Evolutionary conservation across 192 early-diverging fungal genomes (phyloP).

Genomic region (Coemansia asiatica): DNA sequence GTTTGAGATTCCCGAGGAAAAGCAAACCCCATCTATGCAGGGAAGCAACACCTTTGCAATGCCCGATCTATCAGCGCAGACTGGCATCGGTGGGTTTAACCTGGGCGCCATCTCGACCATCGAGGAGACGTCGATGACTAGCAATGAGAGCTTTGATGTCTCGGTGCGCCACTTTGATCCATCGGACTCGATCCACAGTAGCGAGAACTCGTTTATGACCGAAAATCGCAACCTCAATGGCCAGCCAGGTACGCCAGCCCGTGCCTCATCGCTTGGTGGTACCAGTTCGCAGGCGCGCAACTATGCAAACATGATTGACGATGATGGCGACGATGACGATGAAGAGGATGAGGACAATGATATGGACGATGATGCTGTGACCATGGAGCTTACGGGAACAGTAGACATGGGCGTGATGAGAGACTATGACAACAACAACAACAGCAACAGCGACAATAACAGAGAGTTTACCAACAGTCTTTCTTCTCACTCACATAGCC

Average conservation of each 20-base stretch:
- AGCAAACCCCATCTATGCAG: slow-evolving; percentile 13
- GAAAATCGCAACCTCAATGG: neutral
- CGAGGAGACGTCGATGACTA: slow-evolving; percentile 50
- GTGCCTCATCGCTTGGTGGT: neutral
- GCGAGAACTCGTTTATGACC: slow-evolving; percentile 33
- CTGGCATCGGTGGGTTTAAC: slow-evolving; percentile 40
- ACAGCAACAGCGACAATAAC: neutral
- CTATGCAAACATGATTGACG: slow-evolving; percentile 12
- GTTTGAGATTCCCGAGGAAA: slow-evolving; percentile 53
- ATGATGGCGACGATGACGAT: slow-evolving; percentile 25
- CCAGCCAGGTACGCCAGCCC: neutral
- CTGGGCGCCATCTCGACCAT: slow-evolving; percentile 37
- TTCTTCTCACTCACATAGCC: no score
- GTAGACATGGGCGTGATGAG: slow-evolving; percentile 18
- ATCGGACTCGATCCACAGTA: slow-evolving; percentile 40
- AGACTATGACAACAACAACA: neutral
- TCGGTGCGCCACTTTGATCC: slow-evolving; percentile 50
- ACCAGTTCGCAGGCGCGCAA: slow-evolving; percentile 16
- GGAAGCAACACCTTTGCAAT: slow-evolving; percentile 34
- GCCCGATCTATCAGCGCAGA: slow-evolving; percentile 54
- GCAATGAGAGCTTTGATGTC: slow-evolving; percentile 55
- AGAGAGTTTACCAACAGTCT: slow-evolving; percentile 2
- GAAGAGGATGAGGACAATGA: slow-evolving; percentile 22
- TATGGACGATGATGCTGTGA: slow-evolving; percentile 14
- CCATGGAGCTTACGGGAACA: slow-evolving; percentile 46